phyloP scores from a whole-genome alignment of 2,329 filamentous ascomycete species.

The Botryotinia globosa region DNA sequence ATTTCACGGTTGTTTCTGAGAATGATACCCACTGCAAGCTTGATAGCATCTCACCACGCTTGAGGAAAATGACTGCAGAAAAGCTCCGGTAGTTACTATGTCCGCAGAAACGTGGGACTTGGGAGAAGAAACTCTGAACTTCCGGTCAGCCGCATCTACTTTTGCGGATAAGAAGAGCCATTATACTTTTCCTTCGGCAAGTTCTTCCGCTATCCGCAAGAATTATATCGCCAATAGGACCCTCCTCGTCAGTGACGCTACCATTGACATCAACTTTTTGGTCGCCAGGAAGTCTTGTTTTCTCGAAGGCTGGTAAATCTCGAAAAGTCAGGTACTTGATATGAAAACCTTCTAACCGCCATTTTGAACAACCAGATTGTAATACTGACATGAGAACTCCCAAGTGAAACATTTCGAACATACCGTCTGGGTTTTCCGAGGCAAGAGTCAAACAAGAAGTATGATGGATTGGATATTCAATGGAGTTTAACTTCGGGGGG shows the following conservation, averaged over 20 bases:
- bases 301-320: neutral
- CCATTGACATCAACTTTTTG: neutral
- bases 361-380: neutral
- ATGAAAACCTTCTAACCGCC: neutral
- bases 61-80: neutral
- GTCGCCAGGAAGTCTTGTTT: neutral
- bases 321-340: neutral
- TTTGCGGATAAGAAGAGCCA: neutral
- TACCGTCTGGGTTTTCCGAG: neutral
- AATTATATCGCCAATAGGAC: neutral
- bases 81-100: neutral
- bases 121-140: neutral
- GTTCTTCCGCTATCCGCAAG: neutral
- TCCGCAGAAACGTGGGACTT: neutral
- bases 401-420: neutral
- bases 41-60: neutral
- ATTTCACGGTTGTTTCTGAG: neutral
- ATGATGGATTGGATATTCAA: neutral
- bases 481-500: neutral
- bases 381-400: neutral
- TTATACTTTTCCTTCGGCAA: neutral
- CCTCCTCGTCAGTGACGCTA: neutral
- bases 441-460: neutral
- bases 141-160: neutral
- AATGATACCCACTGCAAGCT: neutral